Evolutionary conservation across 2,329 filamentous ascomycete genomes (phyloP).

Genomic region (Penicillium sp.): DNA sequence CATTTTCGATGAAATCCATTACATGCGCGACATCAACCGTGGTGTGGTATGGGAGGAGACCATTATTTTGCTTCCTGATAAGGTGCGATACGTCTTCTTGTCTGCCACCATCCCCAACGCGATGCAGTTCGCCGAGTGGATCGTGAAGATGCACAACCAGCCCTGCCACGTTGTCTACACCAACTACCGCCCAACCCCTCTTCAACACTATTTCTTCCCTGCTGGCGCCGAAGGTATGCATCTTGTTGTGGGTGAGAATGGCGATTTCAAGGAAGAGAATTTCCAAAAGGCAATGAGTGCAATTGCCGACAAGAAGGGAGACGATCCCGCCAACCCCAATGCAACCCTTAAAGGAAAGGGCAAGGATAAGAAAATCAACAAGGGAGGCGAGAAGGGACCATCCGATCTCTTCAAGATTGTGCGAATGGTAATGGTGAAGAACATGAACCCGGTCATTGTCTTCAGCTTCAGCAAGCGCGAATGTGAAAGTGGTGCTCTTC

Average conservation of each 20-base stretch:
- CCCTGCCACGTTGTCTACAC: constrained; percentile 99
- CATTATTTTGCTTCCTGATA: constrained; percentile 95
- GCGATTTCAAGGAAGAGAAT: constrained; percentile 92
- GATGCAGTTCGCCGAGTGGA: constrained; percentile 99
- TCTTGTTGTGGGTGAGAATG: constrained; percentile 94
- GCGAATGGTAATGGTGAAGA: constrained; percentile 97
- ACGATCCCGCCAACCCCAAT: constrained; percentile 75
- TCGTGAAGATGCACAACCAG: constrained; percentile 95
- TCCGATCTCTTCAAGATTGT: constrained; percentile 97
- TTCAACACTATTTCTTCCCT: constrained; percentile 98
- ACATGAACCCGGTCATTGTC: constrained; percentile 96
- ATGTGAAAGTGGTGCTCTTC: constrained; percentile 85
- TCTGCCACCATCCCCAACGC: constrained; percentile 98
- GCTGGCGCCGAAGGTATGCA: constrained; percentile 90
- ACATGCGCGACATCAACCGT: constrained; percentile 83
- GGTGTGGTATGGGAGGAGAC: constrained; percentile 99
- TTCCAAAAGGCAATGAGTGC: constrained; percentile 94
- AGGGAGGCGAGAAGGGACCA: constrained; percentile 70
- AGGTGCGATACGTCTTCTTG: constrained; percentile 97
- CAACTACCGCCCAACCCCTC: constrained; percentile 91
- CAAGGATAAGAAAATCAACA: constrained; percentile 89
- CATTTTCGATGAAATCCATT: constrained; percentile 97
- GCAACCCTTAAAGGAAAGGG: constrained; percentile 83
- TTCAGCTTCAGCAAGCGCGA: constrained; percentile 99
- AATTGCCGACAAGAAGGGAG: constrained; percentile 83